A percentile compares a stretch with the other conserved stretches of the same genome.
Conservation (phyloP, 306 rosid genomes). For the Vicia villosa region DNA sequence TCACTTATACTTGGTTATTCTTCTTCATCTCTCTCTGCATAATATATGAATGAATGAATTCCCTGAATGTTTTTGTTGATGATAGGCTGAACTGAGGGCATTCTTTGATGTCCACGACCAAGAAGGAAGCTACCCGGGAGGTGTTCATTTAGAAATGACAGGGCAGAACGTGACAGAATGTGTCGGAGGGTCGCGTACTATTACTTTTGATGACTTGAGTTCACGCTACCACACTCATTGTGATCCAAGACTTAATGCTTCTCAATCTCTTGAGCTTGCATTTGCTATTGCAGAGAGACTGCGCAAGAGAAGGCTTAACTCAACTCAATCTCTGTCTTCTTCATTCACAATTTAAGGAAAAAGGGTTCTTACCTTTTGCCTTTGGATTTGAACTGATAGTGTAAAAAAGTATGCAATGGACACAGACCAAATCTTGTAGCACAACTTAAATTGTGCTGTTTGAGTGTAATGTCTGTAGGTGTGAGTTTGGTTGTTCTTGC, state of each 20-base stretch:
- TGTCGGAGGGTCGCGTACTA: constrained; percentile 53
- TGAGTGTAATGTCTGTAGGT: constrained; percentile 5
- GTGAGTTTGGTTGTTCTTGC: constrained; percentile 24
- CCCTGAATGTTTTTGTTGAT: constrained; percentile 7
- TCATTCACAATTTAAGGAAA: constrained; percentile 19
- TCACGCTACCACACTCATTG: constrained; percentile 63
- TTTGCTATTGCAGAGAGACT: constrained; percentile 50
- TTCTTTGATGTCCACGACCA: constrained; percentile 61
- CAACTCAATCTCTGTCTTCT: constrained; percentile 23
- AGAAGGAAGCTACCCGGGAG: constrained; percentile 59
- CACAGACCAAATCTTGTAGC: background rate
- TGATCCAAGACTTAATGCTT: constrained; percentile 60
- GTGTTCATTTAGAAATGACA: constrained; percentile 60
- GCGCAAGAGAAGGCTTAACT: constrained; percentile 54
- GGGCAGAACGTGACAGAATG: constrained; percentile 64
- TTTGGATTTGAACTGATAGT: background rate
- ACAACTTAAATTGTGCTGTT: constrained; percentile 9
- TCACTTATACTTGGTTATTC: constrained; percentile 4
- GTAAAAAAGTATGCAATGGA: background rate
- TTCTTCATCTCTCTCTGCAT: background rate
- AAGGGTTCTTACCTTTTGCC: background rate
- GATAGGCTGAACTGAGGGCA: constrained; percentile 59
- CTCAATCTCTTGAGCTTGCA: constrained; percentile 61
- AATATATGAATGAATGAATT: background rate
- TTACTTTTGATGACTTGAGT: constrained; percentile 59